Evolutionary conservation across 1,284 basidiomycete genomes (phyloP), one percentile per base, ranked within the genome.

Genomic region (Fomitopsis betulina): DNA sequence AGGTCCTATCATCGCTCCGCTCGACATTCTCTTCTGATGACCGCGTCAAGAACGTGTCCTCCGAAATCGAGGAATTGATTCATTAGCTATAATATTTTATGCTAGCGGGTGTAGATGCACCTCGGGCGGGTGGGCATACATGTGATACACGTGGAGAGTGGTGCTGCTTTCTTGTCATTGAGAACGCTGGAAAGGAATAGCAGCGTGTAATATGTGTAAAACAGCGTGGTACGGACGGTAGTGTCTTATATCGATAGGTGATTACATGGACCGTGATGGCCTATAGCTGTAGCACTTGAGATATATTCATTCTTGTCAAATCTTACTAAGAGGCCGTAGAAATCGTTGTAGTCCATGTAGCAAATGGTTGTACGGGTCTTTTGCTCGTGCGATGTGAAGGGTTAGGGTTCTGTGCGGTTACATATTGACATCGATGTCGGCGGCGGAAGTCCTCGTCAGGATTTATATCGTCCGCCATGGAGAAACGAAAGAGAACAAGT

Each of bases 391-490:
- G 25, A 30, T 21, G 19, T 3, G 9, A n/a, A 17, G 35, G 53
- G 53, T 58, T 58, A 58, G 45, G 53, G 57, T 55, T 56, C 39
- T 38, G 35, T 9, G 33, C 54, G 17, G 38, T 33, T 42, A 37
- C 39, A 12, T 50, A 35, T 43, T 25, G 30, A 50, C 59, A 45
- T 53, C 52, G 56, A 60, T 60, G 59, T 13, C 47, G 7, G 35
- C 27, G 30, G 30, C 47, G 19, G 35, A 7, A 19, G 55, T 60
- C 55, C 60, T 65, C 39, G 66, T 60, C 1, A 54, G 54, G 42
- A 66, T 91, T 40, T 89, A 85, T 68, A 73, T 91, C 59, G 79
- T 91, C 47, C 82, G 89, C 49, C 89, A 91, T 65, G 89, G 88
- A 35, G 88, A 91, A 73, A 91, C 89, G 32, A 77, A 83, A 52